phyloP scores from a whole-genome alignment of 2,329 filamentous ascomycete genomes.

The Alternaria dauci region DNA sequence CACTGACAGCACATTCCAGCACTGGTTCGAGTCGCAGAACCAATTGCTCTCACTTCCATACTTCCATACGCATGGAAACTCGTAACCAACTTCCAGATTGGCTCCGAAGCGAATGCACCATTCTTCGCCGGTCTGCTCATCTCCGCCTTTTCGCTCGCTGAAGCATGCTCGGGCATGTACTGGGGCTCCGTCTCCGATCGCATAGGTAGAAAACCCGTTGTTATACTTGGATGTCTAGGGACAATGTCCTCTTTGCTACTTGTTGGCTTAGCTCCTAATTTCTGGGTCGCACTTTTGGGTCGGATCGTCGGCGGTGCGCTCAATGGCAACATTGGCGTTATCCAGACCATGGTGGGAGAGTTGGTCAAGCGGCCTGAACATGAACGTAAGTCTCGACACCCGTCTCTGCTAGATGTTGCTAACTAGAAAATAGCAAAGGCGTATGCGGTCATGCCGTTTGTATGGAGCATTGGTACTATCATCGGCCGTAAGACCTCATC shows the following conservation, averaged over 20 bases:
- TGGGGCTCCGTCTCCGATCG: conserved; percentile 53
- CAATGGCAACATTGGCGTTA: conserved; percentile 82
- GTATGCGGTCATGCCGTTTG: conserved; percentile 90
- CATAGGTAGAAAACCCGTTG: conserved; percentile 52
- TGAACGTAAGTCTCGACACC: conserved; percentile 69
- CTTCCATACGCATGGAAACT: conserved; percentile 74
- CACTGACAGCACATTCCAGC: conserved; percentile 60
- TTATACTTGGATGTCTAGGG: conserved; percentile 67
- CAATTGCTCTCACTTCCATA: conserved; percentile 91
- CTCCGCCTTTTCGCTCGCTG: conserved; percentile 88
- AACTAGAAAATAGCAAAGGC: conserved; percentile 78
- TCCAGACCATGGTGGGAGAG: conserved; percentile 91
- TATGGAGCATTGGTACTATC: conserved; percentile 87
- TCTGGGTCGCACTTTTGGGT: conserved; percentile 82
- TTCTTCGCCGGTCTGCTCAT: conserved; percentile 89
- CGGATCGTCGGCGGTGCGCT: conserved; percentile 80
- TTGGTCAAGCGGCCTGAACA: conserved; percentile 83
- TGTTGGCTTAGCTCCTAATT: conserved; percentile 82
- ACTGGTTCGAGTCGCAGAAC: conserved; percentile 90
- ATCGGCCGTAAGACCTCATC: conserved; percentile 65
- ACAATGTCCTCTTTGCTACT: conserved; percentile 84
- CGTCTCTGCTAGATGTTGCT: conserved; percentile 53
- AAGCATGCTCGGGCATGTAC: conserved; percentile 82
- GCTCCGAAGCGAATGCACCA: conserved; percentile 63
- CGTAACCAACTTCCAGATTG: conserved; percentile 48